These are phyloP conservation scores for Globisporangium solare DNA, from an alignment of 352 stramenopile species.

Conservation along the genomic window DNA sequence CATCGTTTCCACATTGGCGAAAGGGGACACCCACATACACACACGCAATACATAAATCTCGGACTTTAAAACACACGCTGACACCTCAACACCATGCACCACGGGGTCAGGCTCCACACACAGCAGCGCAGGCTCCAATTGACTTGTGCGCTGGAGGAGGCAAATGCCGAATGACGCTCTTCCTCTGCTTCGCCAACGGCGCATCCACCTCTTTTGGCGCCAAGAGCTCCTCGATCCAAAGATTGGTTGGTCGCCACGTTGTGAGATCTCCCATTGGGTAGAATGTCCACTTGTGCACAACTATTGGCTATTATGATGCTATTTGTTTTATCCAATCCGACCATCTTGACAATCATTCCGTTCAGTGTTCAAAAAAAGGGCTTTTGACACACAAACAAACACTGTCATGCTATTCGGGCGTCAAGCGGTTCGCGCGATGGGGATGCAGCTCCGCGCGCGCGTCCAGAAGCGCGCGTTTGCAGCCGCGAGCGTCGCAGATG, in stretches of 20 bases:
- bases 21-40: constrained; percentile 6
- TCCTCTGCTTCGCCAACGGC: background rate
- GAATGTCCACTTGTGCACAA: background rate
- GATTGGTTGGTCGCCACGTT: background rate
- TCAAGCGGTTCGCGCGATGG: background rate
- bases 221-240: background rate
- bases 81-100: background rate
- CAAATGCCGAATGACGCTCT: background rate
- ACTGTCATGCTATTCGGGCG: no score
- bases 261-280: background rate
- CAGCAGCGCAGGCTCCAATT: no score
- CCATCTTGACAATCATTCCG: no score
- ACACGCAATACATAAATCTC: no score
- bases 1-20: constrained; percentile 27
- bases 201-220: no score
- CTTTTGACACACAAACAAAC: no score
- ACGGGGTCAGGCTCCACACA: no score
- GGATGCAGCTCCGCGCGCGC: constrained; percentile 11
- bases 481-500: background rate
- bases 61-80: no score
- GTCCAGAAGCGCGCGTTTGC: constrained; percentile 6
- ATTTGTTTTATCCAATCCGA: no score
- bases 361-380: background rate
- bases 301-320: no score
- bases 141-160: background rate